phyloP scores from a whole-genome alignment of 768 basidiomycete genomes.

The Phylloporus sp. region DNA sequence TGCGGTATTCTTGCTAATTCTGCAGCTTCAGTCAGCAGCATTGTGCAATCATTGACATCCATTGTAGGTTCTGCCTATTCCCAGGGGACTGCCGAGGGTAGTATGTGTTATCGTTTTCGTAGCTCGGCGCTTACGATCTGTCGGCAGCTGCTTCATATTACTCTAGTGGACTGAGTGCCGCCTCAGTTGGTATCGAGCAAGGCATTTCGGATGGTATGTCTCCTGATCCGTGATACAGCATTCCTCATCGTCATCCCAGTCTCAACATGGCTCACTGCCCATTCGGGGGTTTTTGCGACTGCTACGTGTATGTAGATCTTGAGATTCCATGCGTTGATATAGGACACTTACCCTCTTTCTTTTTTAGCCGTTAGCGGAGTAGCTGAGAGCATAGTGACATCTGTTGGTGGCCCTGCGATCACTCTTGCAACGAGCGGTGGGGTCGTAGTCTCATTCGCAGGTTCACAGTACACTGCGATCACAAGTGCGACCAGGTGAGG shows the following conservation, averaged over 20 bases:
- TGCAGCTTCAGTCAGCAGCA: conserved; percentile 27
- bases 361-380: conserved; percentile 49
- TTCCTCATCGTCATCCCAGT: conserved; percentile 4
- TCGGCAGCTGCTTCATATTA: conserved; percentile 16
- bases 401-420: conserved; percentile 53
- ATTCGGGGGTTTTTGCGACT: conserved; percentile 11
- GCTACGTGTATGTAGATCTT: conserved; percentile 25
- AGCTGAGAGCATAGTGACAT: conserved; percentile 53
- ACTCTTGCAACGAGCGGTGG: conserved; percentile 50
- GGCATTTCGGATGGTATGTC: conserved; percentile 19
- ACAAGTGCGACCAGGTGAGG: conserved; percentile 14
- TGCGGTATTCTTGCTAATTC: conserved; percentile 3
- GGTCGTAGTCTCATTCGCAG: conserved; percentile 48
- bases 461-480: conserved; percentile 50
- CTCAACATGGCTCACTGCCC: conserved; percentile 17
- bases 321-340: neutral
- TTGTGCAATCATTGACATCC: conserved; percentile 39
- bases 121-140: neutral
- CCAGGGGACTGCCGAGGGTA: conserved; percentile 25
- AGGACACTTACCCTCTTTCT: neutral
- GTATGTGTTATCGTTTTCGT: neutral
- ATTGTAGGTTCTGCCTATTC: conserved; percentile 32
- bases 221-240: neutral
- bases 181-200: conserved; percentile 11
- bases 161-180: conserved; percentile 12